phyloP scores from a whole-genome alignment of 2,329 filamentous ascomycete species.

The Aspergillus latus region DNA sequence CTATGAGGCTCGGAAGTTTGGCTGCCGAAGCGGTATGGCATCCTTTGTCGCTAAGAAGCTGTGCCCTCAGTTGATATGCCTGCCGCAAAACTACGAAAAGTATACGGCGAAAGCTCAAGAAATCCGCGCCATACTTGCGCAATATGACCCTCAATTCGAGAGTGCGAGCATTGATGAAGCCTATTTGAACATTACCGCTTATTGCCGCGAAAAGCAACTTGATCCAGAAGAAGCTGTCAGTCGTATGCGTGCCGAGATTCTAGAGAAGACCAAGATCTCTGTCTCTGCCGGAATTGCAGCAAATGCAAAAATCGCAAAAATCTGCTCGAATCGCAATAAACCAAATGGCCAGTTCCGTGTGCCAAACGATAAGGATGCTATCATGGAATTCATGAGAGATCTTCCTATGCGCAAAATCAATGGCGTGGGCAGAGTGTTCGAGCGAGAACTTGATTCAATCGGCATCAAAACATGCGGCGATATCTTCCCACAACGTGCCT shows the following conservation, averaged over 20 bases:
- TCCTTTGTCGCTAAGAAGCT: conserved; percentile 93
- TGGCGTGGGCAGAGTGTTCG: conserved; percentile 89
- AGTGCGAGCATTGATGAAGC: conserved; percentile 95
- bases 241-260: conserved; percentile 74
- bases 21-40: conserved; percentile 92
- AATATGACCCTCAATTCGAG: conserved; percentile 90
- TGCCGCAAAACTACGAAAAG: conserved; percentile 86
- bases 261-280: conserved; percentile 75
- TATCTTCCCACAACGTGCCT: conserved; percentile 73
- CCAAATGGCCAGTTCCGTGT: conserved; percentile 88
- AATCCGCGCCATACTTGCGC: conserved; percentile 73
- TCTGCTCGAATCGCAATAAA: conserved; percentile 93
- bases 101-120: conserved; percentile 89
- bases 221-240: conserved; percentile 71
- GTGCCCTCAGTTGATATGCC: conserved; percentile 79
- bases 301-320: conserved; percentile 92
- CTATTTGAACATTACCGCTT: conserved; percentile 90
- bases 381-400: conserved; percentile 82
- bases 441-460: conserved; percentile 83
- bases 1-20: conserved; percentile 85
- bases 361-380: conserved; percentile 67
- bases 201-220: conserved; percentile 69
- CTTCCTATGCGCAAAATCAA: conserved; percentile 89
- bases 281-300: conserved; percentile 93
- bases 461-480: conserved; percentile 87